Base-by-base conservation (phyloP, 2,329 filamentous ascomycete species). In the Clonostachys rhizophaga region DNA sequence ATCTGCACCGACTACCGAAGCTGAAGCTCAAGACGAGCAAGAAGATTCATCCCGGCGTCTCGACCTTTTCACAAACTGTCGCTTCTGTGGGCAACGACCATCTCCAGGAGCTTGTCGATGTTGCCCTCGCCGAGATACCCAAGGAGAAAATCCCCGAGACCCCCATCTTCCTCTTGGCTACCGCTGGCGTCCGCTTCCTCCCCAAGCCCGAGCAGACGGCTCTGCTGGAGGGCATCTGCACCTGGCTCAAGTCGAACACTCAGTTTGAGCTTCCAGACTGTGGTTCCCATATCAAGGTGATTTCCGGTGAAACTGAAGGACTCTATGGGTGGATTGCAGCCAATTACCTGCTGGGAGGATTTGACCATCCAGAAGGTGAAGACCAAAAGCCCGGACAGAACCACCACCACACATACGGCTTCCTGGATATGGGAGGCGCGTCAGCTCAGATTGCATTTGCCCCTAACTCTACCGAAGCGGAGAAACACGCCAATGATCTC, bases 361-460 rank as follows among this genome's bases (percentile, higher is more conserved):
- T 99, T 58, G 88, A 97, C 63, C 74, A 79, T 16, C 85, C 89
- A 0, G 71, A 84, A 44, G 30, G 30, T 18, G 47, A 48, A 34
- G 40, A 17, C 5, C n/a, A 36, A 12, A 41, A 42, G 10, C 6
- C 40, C 11, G 44, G 24, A 24, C 43, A 34, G 13, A 70, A 82
- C 13, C 89, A 96, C 58, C 94, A 97, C 63, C 88, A 91, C 60
- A 99, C 94, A 0, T 99, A 97, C 65, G 94, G 94, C 1, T 99
- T 99, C 60, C 72, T 99, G 50, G 94, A 99, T 63, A 99, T 99
- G 95, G 94, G 94, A 44, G 94, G 94, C 45, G 94, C 94, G 24
- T 97, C 92, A 0, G 92, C 94, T 14, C 94, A 99, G 68, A 97
- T 99, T 59, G 94, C 95, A 0, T 99, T 99, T 65, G 92, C 91